Evolutionary conservation across 768 basidiomycete species (phyloP).

Genomic region (Hemileccinum impolitum): DNA sequence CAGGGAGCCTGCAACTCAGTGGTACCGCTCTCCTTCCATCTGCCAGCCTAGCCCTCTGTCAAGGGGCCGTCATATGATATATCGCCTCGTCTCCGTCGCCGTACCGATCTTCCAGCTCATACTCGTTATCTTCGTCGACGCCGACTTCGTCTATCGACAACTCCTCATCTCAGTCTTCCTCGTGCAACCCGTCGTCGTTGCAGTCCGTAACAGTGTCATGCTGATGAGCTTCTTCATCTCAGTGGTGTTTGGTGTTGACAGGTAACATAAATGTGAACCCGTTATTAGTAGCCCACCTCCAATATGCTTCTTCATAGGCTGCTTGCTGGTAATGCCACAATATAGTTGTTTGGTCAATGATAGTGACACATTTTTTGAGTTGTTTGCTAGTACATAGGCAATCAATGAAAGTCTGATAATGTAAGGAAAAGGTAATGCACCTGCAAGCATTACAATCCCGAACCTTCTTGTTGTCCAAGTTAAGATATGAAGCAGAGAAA

Average conservation of each 20-base stretch:
- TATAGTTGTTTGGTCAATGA: background rate
- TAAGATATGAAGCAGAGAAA: background rate
- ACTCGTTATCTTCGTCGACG: no score
- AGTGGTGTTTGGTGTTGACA: background rate
- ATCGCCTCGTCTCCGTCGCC: no score
- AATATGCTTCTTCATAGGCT: no score
- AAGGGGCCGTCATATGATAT: no score
- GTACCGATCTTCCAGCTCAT: no score
- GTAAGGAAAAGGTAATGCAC: background rate
- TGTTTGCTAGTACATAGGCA: background rate
- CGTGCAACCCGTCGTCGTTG: no score
- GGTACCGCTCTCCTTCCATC: no score
- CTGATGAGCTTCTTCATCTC: background rate
- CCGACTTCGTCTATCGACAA: no score
- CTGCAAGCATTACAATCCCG: background rate
- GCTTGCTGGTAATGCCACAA: background rate
- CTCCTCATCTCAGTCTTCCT: no score
- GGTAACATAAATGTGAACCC: conserved; percentile 1
- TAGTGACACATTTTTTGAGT: background rate
- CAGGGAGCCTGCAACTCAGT: no score
- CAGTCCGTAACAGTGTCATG: no score
- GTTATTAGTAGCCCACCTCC: conserved; percentile 1
- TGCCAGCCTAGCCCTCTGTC: no score
- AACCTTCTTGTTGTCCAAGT: background rate
- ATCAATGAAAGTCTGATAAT: background rate